phyloP scores from a whole-genome alignment of 2,329 filamentous ascomycete genomes.

The Penicillium olsonii region DNA sequence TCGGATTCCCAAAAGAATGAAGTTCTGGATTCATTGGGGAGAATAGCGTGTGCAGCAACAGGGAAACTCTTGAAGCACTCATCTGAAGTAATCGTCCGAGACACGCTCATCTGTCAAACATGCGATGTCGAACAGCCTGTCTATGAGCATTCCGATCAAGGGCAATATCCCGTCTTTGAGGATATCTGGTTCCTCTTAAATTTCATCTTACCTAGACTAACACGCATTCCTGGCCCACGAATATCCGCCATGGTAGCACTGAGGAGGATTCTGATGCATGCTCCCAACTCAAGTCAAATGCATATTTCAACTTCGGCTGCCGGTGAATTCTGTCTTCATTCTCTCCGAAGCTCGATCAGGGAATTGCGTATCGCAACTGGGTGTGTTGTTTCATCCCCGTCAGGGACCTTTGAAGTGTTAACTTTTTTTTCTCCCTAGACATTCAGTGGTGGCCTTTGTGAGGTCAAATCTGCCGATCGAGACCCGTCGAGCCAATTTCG shows the following conservation, averaged over 20 bases:
- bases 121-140: conserved; percentile 38
- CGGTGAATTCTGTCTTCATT: conserved; percentile 80
- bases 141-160: conserved; percentile 14
- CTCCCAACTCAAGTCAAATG: conserved; percentile 59
- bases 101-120: conserved; percentile 34
- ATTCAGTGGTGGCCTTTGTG: conserved; percentile 68
- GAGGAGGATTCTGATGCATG: conserved; percentile 69
- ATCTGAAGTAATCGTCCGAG: conserved; percentile 24
- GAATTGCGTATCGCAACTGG: conserved; percentile 83
- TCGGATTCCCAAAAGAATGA: conserved; percentile 55
- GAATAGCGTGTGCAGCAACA: conserved; percentile 58
- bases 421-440: conserved; percentile 47
- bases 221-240: conserved; percentile 60
- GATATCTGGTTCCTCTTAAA: conserved; percentile 47
- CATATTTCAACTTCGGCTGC: conserved; percentile 67
- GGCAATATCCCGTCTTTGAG: conserved; percentile 26
- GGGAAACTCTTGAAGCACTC: conserved; percentile 43
- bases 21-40: conserved; percentile 58
- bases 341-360: conserved; percentile 77
- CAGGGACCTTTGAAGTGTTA: neutral
- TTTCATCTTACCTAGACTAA: conserved; percentile 43
- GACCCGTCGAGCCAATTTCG: conserved; percentile 64
- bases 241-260: conserved; percentile 72
- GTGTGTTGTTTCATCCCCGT: conserved; percentile 35
- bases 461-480: conserved; percentile 49